These are phyloP conservation scores for Gyromitra esculenta DNA, from an alignment of 2,329 filamentous ascomycete species.

Conservation along the genomic window DNA sequence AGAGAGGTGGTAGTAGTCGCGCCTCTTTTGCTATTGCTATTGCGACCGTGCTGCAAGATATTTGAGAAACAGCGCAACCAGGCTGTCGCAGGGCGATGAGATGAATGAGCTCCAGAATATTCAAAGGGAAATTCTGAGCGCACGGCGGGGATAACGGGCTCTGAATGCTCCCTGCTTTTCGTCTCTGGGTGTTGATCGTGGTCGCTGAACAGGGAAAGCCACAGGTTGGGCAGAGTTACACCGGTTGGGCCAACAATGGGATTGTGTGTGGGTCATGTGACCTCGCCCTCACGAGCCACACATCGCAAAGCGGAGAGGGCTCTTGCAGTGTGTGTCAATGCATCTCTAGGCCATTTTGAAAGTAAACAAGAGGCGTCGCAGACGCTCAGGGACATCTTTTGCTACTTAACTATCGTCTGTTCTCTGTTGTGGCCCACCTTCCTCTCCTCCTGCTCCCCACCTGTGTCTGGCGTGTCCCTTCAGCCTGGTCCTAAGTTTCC, in stretches of 20 bases:
- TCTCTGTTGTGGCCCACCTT: slow-evolving; percentile 5
- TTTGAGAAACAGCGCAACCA: slow-evolving; percentile 31
- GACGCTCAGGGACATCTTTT: slow-evolving; percentile 38
- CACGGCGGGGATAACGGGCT: slow-evolving; percentile 45
- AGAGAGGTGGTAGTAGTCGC: slow-evolving; percentile 24
- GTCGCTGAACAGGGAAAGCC: slow-evolving; percentile 50
- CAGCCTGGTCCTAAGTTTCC: neutral
- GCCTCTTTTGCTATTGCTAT: slow-evolving; percentile 30
- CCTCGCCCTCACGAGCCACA: slow-evolving; percentile 31
- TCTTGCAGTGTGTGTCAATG: slow-evolving; percentile 22
- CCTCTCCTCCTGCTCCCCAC: neutral
- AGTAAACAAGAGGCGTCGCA: slow-evolving; percentile 48
- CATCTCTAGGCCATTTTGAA: slow-evolving; percentile 37
- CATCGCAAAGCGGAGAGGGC: slow-evolving; percentile 30
- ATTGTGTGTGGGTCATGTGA: slow-evolving; percentile 37
- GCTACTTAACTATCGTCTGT: slow-evolving; percentile 48
- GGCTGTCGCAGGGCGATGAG: slow-evolving; percentile 11
- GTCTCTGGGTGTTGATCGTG: slow-evolving; percentile 45
- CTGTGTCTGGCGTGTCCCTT: neutral
- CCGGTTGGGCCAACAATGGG: slow-evolving; percentile 28
- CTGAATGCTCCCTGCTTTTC: slow-evolving; percentile 18
- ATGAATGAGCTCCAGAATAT: slow-evolving; percentile 22
- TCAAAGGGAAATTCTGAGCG: slow-evolving; percentile 30
- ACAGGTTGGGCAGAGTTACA: slow-evolving; percentile 43
- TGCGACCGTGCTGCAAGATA: neutral